Conservation (phyloP, 768 basidiomycete species). For the Hemileccinum impolitum region DNA sequence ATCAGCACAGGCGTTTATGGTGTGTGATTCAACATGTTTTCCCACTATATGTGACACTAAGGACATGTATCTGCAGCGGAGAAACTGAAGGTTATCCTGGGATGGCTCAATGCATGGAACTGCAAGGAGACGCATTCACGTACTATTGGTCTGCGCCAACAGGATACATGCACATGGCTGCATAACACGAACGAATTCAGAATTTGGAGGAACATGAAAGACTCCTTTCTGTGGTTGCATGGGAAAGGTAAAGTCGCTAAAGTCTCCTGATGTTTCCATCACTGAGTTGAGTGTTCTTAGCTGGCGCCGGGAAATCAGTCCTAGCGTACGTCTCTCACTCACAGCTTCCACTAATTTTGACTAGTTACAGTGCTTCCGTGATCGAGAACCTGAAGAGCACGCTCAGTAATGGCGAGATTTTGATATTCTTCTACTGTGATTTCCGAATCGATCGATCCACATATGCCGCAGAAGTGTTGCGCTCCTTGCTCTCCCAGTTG, state of each 20-base stretch:
- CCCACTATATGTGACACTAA: no score
- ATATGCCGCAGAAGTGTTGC: constrained; percentile 9
- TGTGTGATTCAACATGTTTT: no score
- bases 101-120: constrained; percentile 4
- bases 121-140: background rate
- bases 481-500: no score
- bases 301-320: constrained; percentile 16
- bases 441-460: constrained; percentile 13
- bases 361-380: constrained; percentile 7
- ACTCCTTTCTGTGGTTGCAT: constrained; percentile 11
- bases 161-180: constrained; percentile 13
- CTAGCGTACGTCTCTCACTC: constrained; percentile 1
- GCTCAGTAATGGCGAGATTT: background rate
- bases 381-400: constrained; percentile 2
- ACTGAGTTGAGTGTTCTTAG: background rate
- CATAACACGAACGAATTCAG: background rate
- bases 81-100: background rate
- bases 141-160: background rate
- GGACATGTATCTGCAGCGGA: no score
- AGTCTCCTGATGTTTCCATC: background rate
- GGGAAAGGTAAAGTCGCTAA: constrained; percentile 10
- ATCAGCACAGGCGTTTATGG: no score
- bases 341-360: background rate
- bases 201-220: background rate
- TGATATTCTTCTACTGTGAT: constrained; percentile 21